Evolutionary conservation across 2,329 filamentous ascomycete species (phyloP).

Genomic region (Talaromyces sp.): DNA sequence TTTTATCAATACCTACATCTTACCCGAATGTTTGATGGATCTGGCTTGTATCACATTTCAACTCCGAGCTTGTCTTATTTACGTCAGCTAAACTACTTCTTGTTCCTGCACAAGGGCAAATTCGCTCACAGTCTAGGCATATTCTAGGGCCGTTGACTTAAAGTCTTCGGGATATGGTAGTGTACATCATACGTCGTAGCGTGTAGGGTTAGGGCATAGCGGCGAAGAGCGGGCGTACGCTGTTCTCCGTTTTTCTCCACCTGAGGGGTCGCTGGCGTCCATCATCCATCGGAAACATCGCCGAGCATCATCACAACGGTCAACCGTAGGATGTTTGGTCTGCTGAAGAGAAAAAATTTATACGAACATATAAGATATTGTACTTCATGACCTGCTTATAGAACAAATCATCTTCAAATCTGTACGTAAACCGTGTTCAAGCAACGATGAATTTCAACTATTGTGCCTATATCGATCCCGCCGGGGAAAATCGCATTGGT

Average conservation of each 20-base stretch:
- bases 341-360: not conserved
- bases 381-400: not conserved
- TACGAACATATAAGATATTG: not conserved
- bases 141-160: not conserved
- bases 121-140: not conserved
- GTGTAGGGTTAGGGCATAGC: not conserved
- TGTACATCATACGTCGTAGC: not conserved
- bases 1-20: not conserved
- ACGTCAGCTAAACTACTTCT: not conserved
- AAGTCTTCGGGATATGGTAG: not conserved
- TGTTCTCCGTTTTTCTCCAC: not conserved
- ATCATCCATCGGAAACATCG: not conserved
- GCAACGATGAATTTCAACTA: not conserved
- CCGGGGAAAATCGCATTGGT: slow-evolving; percentile 35
- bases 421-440: not conserved
- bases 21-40: not conserved
- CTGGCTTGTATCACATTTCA: too few relatives aligned
- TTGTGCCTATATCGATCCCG: slow-evolving; percentile 7
- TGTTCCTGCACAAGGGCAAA: not conserved
- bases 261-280: not conserved
- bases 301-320: not conserved
- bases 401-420: not conserved
- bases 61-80: not conserved
- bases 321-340: not conserved
- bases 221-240: too few relatives aligned